Base-by-base conservation (phyloP, 1,139 yeast species). In the Pichia inconspicua region DNA sequence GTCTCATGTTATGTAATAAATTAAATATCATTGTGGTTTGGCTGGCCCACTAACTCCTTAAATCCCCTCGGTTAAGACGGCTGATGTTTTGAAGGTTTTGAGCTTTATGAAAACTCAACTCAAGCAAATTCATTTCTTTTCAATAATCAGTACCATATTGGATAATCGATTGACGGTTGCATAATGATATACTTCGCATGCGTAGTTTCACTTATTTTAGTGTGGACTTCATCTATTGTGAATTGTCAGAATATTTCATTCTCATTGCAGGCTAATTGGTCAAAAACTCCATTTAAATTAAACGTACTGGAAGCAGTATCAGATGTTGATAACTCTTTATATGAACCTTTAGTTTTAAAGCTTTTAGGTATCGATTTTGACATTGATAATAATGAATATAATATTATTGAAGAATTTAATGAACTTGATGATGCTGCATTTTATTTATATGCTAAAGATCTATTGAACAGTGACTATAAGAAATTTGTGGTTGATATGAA, bases 401-500 rank as follows among this genome's bases (percentile, higher is more conserved):
- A 44, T 42, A 55, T 43, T 9, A 57, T 55, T 19, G 68, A 65
- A 12, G 66, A 60, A 2, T 64, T 59, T 3, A 60, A 60, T 4
- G 52, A 51, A 2, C 46, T 58, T 27, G 56, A 71, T 4, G 80
- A 78, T 51, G 51, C 67, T 45, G 65, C 68, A 17, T 58, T 71
- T 4, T 75, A 74, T 56, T 57, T 65, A 0, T 58, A 59, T 22
- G 69, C 78, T 1, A 51, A 71, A 6, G 58, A 61, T 0, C 57
- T 65, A 15, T 61, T 74, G 10, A 12, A 25, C 5, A 25, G 42
- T 6, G 54, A 53, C 7, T 55, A 63, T 0, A 59, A 61, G 7
- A 59, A 58, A 30, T 58, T 71, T 2, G 64, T 78, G 38, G 68
- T 76, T n/a, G 74, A 78, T 50, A 69, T 80, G 48, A 68, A 78